phyloP scores from a whole-genome alignment of 2,329 filamentous ascomycete species.

The Colletotrichum aenigma region DNA sequence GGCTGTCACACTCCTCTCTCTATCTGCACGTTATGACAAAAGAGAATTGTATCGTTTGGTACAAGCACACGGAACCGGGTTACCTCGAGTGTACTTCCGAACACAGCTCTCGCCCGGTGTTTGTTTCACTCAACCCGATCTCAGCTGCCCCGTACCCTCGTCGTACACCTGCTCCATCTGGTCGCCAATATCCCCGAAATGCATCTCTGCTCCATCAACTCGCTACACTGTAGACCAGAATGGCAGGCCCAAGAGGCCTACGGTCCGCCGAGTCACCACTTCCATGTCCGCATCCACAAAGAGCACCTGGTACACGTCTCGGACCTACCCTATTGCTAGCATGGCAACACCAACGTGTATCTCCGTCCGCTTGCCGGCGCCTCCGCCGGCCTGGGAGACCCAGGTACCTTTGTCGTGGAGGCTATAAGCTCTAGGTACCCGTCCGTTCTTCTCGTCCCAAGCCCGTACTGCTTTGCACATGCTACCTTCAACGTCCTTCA shows the following conservation, averaged over 20 bases:
- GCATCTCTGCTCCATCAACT: background rate
- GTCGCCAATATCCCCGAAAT: background rate
- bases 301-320: background rate
- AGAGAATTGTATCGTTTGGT: conserved; percentile 7
- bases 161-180: background rate
- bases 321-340: conserved; percentile 1
- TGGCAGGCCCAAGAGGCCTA: background rate
- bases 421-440: conserved; percentile 18
- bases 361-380: conserved; percentile 11
- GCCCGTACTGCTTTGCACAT: conserved; percentile 10
- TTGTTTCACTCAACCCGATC: background rate
- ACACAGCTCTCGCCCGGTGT: background rate
- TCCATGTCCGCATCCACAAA: conserved; percentile 12
- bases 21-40: conserved; percentile 24
- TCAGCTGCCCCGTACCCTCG: background rate
- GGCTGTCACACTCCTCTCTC: conserved; percentile 18
- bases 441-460: conserved; percentile 15
- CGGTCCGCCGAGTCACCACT: conserved; percentile 5
- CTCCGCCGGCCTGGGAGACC: conserved; percentile 10
- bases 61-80: background rate
- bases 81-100: conserved; percentile 9
- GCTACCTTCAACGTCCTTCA: conserved; percentile 1
- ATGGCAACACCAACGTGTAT: conserved; percentile 11
- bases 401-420: conserved; percentile 12
- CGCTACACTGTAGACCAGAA: conserved; percentile 8